phyloP scores from a whole-genome alignment of 2,329 filamentous ascomycete genomes.

The Davidsoniella neocaledoniae region DNA sequence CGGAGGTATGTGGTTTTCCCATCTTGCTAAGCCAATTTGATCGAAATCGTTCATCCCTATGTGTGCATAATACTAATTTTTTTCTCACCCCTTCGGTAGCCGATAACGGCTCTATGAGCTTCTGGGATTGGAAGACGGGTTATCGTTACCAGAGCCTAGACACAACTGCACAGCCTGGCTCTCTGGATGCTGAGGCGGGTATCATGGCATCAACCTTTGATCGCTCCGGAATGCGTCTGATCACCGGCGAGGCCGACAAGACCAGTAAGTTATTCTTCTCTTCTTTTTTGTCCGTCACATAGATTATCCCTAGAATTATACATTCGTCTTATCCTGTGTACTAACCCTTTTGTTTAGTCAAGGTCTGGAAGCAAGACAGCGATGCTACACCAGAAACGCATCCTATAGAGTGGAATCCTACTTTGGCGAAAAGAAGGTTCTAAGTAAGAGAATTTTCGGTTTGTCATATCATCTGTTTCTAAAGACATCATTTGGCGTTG shows the following conservation, averaged over 20 bases:
- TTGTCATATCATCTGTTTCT: background rate
- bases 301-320: slow-evolving; percentile 13
- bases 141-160: slow-evolving; percentile 81
- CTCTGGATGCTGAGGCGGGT: slow-evolving; percentile 81
- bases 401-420: slow-evolving; percentile 83
- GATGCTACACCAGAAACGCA: slow-evolving; percentile 80
- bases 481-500: background rate
- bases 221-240: slow-evolving; percentile 69
- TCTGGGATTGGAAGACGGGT: slow-evolving; percentile 98
- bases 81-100: slow-evolving; percentile 20
- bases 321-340: slow-evolving; percentile 12
- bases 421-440: slow-evolving; percentile 17
- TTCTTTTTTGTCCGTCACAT: background rate
- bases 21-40: background rate
- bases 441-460: background rate
- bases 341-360: slow-evolving; percentile 34
- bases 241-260: slow-evolving; percentile 93
- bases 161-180: slow-evolving; percentile 84
- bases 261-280: slow-evolving; percentile 41
- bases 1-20: slow-evolving; percentile 34
- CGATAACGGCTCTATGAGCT: slow-evolving; percentile 90
- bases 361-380: slow-evolving; percentile 93
- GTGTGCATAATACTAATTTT: background rate
- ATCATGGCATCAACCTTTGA: slow-evolving; percentile 93
- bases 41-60: background rate